These are phyloP conservation scores for Rhodofomes roseus DNA, from an alignment of 1,284 basidiomycete species.

Conservation along the genomic window DNA sequence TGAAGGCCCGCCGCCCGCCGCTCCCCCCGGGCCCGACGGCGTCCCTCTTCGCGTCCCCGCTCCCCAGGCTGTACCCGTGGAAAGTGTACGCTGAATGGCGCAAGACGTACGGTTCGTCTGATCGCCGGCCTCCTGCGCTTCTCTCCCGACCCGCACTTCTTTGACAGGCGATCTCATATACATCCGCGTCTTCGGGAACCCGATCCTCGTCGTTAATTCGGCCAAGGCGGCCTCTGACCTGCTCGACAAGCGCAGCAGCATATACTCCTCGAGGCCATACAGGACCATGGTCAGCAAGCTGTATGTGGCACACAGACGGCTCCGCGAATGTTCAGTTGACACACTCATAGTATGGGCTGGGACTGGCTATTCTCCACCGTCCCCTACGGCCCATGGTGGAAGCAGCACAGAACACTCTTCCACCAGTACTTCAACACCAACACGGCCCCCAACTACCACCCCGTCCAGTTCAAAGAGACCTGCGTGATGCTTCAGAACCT, in stretches of 20 bases:
- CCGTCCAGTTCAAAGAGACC: slow-evolving; percentile 36
- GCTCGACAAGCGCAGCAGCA: slow-evolving; percentile 46
- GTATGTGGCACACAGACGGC: slow-evolving; percentile 23
- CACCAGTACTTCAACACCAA: slow-evolving; percentile 39
- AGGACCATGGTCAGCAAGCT: slow-evolving; percentile 44
- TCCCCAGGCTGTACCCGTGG: slow-evolving; percentile 43
- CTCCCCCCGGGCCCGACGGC: slow-evolving; percentile 44
- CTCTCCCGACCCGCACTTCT: background rate
- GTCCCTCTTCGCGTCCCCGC: slow-evolving; percentile 33
- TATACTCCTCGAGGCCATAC: slow-evolving; percentile 41
- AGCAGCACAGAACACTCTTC: slow-evolving; percentile 41
- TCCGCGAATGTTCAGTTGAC: background rate
- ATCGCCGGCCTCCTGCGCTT: background rate
- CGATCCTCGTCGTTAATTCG: slow-evolving; percentile 18
- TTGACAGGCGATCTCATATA: slow-evolving; percentile 18
- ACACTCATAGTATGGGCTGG: slow-evolving; percentile 40
- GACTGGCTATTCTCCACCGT: slow-evolving; percentile 46
- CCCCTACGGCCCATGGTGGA: slow-evolving; percentile 39
- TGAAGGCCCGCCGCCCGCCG: slow-evolving; percentile 23
- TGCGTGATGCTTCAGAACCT: slow-evolving; percentile 27
- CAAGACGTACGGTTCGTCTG: slow-evolving; percentile 36
- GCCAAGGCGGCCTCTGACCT: slow-evolving; percentile 49
- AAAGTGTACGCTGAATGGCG: slow-evolving; percentile 44
- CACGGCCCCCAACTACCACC: slow-evolving; percentile 29
- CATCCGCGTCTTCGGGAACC: slow-evolving; percentile 31